A percentile compares a stretch with the other conserved stretches of the same genome.
Conservation (phyloP, 2,329 filamentous ascomycete genomes). For the Tolypocladium capitatum region DNA sequence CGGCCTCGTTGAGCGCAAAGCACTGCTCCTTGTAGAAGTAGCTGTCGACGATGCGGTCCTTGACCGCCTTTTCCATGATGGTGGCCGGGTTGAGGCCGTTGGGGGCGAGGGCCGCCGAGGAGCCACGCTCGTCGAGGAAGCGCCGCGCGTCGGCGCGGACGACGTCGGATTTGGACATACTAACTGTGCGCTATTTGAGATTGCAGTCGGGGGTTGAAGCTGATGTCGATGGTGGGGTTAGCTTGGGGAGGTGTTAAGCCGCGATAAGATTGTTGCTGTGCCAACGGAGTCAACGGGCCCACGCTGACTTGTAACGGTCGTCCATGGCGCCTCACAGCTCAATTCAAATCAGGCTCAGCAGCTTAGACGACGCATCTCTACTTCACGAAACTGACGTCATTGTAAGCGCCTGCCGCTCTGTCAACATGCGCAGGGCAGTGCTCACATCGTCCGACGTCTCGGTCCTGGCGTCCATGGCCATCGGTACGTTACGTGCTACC, state of each 20-base stretch:
- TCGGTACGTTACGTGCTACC: slow-evolving; percentile 34
- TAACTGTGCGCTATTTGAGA: slow-evolving; percentile 2
- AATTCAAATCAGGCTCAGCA: not conserved
- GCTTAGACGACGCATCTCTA: not conserved
- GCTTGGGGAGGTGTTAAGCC: no score
- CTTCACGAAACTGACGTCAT: no score
- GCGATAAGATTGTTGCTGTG: slow-evolving; percentile 32
- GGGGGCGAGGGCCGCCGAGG: slow-evolving; percentile 59
- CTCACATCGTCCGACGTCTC: slow-evolving; percentile 61
- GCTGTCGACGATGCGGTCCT: slow-evolving; percentile 86
- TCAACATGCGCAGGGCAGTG: slow-evolving; percentile 32
- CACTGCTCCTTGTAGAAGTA: slow-evolving; percentile 99
- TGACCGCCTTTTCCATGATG: slow-evolving; percentile 88
- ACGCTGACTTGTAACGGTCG: no score
- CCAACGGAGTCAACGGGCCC: slow-evolving; percentile 17
- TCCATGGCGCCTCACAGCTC: no score
- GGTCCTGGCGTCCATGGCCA: slow-evolving; percentile 46
- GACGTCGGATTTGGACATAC: slow-evolving; percentile 29
- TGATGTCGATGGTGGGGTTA: not conserved
- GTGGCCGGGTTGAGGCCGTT: slow-evolving; percentile 90
- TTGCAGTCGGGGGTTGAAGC: slow-evolving; percentile 1
- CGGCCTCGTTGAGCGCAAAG: slow-evolving; percentile 78
- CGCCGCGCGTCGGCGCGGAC: slow-evolving; percentile 67
- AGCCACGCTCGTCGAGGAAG: slow-evolving; percentile 86
- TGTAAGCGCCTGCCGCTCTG: not conserved